phyloP scores from a whole-genome alignment of 441 rosid genomes.

The Adansonia gregorii region DNA sequence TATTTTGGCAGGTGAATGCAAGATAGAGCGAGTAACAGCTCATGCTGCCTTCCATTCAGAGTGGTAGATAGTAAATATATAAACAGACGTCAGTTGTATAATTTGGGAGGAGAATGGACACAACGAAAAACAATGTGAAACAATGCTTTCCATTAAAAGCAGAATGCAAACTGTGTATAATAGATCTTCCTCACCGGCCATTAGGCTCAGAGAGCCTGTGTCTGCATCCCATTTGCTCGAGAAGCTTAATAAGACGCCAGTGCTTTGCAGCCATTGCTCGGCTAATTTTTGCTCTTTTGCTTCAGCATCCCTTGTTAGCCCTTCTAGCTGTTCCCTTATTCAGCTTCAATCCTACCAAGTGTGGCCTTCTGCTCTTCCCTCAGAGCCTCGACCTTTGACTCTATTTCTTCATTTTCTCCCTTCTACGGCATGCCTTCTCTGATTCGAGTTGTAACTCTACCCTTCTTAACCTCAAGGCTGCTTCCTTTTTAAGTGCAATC shows the following conservation, averaged over 20 bases:
- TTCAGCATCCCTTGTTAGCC: slow-evolving; percentile 82
- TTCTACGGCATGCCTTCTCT: slow-evolving; percentile 73
- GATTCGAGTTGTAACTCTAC: slow-evolving; percentile 96
- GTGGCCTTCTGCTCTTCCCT: slow-evolving; percentile 82
- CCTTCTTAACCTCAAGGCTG: slow-evolving; percentile 91
- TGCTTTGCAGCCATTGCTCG: slow-evolving; percentile 83
- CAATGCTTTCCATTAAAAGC: background rate
- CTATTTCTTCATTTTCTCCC: slow-evolving; percentile 90
- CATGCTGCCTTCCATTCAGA: slow-evolving; percentile 24
- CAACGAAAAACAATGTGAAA: background rate
- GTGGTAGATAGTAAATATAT: slow-evolving; percentile 32
- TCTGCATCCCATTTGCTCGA: slow-evolving; percentile 76
- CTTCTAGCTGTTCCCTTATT: slow-evolving; percentile 76
- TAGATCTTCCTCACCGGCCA: slow-evolving; percentile 40
- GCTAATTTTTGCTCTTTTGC: slow-evolving; percentile 85
- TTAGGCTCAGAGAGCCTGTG: slow-evolving; percentile 49
- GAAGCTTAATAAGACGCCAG: slow-evolving; percentile 67
- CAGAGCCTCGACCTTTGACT: slow-evolving; percentile 74
- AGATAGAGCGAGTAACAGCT: slow-evolving; percentile 23
- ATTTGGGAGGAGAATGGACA: slow-evolving; percentile 25
- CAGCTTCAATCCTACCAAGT: slow-evolving; percentile 82
- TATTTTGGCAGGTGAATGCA: slow-evolving; percentile 25
- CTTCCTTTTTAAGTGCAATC: slow-evolving; percentile 90
- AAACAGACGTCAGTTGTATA: too few species aligned
- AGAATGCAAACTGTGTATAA: background rate